Evolutionary conservation across 2,329 filamentous ascomycete species (phyloP), one percentile per base, ranked within the genome.

Genomic region (Diaporthe longicolla): DNA sequence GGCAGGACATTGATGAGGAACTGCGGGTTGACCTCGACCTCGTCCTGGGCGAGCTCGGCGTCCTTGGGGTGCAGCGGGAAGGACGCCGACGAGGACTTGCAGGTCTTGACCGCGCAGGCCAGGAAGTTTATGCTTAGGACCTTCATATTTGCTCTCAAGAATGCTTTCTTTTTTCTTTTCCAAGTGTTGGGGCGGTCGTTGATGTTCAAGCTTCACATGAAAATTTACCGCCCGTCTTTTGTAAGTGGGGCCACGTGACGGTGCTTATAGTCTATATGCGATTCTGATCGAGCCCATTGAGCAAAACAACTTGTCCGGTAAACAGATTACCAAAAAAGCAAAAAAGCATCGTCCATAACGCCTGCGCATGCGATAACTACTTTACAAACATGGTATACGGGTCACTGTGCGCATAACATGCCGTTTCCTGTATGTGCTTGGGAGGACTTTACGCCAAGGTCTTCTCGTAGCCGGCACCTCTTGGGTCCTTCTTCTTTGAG

Each of bases 71-170:
- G 97, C 21, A 99, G 89, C 3, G 97, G 97, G 81, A 97, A 98
- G 32, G 95, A 94, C 70, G 89, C 86, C 8, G 93, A 87, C 43
- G 93, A 92, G 73, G 91, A 90, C 85, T 97, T 98, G 93, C 97
- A 99, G 73, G 93, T 89, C 88, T 98, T 98, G 82, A 97, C 93
- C 76, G 97, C 96, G 88, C 97, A 99, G 80, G 95, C 97, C 77
- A 98, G 88, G 85, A 99, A 99, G 85, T 98, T 98, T 80, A 97
- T 92, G 75, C 95, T 98, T 70, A 98, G 91, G 76, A 98, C 88
- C 84, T 98, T 98, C 97, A 99, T 99, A 5, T 75, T 78, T 83
- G 69, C 35, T 24, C 24, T 19, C 17, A 37, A 19, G 15, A 9
- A n/a, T 35, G 35, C 5, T n/a, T 15, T 43, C 13, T 17, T 17